Base-by-base conservation (phyloP, 371 early-diverging fungal species). In the Mortierella sp. region DNA sequence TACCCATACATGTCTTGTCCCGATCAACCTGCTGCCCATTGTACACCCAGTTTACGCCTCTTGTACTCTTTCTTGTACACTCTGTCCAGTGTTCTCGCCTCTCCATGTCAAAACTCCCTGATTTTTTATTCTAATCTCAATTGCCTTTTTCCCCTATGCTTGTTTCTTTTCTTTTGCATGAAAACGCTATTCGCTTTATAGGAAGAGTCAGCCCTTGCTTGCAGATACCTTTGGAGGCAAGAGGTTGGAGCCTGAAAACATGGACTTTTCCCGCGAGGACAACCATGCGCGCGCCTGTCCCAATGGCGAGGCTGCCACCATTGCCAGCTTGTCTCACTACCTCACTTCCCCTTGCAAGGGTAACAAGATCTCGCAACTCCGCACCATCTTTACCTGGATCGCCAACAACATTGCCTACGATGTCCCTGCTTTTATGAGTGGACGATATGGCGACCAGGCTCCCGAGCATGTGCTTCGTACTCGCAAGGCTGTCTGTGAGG, bases 361-460 rank as follows among this genome's bases (percentile, higher is more conserved):
- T 26, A 74, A 84, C 70, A 57, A 88, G 78, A 73, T 90, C 45
- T 83, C 89, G 45, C 84, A 88, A 73, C 82, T 90, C 72, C 87
- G 91, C 19, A 70, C 85, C 55, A 89, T 90, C 74, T 90, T 84
- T 65, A 84, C 85, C 42, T 90, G 91, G 91, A 55, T 89, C 16
- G 80, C 90, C 45, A 72, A 84, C 70, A 89, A 90, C 74, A 88
- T 90, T 44, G 63, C 81, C 9, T 90, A 90, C 73, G 89, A 90
- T 63, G 83, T 87, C 5, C 84, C 84, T n/a, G 75, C 76, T 42
- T 90, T 88, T 73, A 60, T 83, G 60, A 75, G 82, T 19, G 88
- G 88, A 26, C 81, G 80, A 24, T 82, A 80, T 73, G 82, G 82
- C 42, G 82, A 86, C 68, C 88, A 88, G 13, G 47, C 75, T 2